phyloP scores from a whole-genome alignment of 345 rosid species.

The rapeseed (Brassica napus) region DNA sequence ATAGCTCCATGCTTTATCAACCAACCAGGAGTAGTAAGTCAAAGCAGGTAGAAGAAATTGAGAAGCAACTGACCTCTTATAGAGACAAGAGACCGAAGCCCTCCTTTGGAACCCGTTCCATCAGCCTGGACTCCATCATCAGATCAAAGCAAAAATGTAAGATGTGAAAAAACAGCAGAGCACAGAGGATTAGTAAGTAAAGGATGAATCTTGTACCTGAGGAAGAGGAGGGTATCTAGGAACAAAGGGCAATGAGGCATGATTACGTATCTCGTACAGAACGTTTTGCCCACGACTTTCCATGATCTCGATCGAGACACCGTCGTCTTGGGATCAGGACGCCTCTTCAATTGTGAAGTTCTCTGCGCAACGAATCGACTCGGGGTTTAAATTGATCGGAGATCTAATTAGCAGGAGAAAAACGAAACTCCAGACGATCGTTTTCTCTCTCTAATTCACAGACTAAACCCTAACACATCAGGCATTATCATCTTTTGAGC shows the following conservation, averaged over 20 bases:
- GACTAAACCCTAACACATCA: slow-evolving; percentile 7
- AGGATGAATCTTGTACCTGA: slow-evolving; percentile 47
- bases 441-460: neutral
- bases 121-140: slow-evolving; percentile 44
- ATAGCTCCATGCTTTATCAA: neutral
- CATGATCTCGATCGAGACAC: slow-evolving; percentile 39
- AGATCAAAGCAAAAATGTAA: slow-evolving; percentile 9
- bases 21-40: neutral
- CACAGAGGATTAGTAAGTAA: neutral
- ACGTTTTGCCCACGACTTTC: slow-evolving; percentile 43
- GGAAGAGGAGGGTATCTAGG: slow-evolving; percentile 76
- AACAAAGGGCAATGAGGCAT: slow-evolving; percentile 59
- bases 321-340: neutral
- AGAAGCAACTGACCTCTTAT: slow-evolving; percentile 45
- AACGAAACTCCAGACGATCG: neutral
- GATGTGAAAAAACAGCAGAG: neutral
- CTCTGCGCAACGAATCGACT: slow-evolving; percentile 2
- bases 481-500: neutral
- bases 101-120: slow-evolving; percentile 48
- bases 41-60: slow-evolving; percentile 7
- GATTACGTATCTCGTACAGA: slow-evolving; percentile 69
- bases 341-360: slow-evolving; percentile 1
- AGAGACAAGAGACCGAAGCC: slow-evolving; percentile 55
- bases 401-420: slow-evolving; percentile 2
- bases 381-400: slow-evolving; percentile 15